phyloP scores from a whole-genome alignment of 306 rosid genomes.

The Rosa lucieae region DNA sequence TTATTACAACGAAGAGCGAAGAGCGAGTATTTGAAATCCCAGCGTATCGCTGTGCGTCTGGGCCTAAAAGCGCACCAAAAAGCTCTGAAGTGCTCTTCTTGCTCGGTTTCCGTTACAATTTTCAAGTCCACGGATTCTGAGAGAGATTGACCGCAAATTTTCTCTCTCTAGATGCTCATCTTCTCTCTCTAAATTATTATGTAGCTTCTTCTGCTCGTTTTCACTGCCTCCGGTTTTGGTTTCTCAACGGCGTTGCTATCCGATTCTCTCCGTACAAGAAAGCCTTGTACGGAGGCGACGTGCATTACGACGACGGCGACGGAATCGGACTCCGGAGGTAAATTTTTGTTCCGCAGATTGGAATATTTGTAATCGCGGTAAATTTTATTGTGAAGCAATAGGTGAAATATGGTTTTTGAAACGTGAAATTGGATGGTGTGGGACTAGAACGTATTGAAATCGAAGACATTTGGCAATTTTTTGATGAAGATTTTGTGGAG shows the following conservation, averaged over 20 bases:
- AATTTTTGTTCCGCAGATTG: not conserved
- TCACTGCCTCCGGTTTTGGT: not conserved
- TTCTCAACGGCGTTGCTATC: not conserved
- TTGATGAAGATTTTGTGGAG: not conserved
- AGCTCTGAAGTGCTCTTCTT: not conserved
- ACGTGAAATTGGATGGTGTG: constrained; percentile 8
- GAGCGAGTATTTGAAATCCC: constrained; percentile 25
- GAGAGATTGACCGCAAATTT: not conserved
- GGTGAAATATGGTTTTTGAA: not conserved
- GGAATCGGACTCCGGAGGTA: constrained; percentile 15
- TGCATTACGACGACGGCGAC: constrained; percentile 7
- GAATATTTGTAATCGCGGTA: not conserved
- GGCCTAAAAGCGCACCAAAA: not conserved
- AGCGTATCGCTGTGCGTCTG: constrained; percentile 22
- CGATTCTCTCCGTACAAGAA: not conserved
- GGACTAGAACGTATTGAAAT: not conserved
- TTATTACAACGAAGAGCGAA: not conserved
- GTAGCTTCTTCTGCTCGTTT: not conserved
- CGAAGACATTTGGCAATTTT: not conserved
- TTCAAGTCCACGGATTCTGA: not conserved
- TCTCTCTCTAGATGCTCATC: constrained; percentile 3
- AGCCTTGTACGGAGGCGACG: constrained; percentile 11
- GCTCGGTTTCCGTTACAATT: not conserved
- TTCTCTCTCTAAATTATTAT: constrained; percentile 9
- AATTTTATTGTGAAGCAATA: too few species aligned